A percentile compares a stretch with the other conserved stretches of the same genome.
phyloP scores from a whole-genome alignment of 2,329 filamentous ascomycete genomes.

The Eutypella sp. region DNA sequence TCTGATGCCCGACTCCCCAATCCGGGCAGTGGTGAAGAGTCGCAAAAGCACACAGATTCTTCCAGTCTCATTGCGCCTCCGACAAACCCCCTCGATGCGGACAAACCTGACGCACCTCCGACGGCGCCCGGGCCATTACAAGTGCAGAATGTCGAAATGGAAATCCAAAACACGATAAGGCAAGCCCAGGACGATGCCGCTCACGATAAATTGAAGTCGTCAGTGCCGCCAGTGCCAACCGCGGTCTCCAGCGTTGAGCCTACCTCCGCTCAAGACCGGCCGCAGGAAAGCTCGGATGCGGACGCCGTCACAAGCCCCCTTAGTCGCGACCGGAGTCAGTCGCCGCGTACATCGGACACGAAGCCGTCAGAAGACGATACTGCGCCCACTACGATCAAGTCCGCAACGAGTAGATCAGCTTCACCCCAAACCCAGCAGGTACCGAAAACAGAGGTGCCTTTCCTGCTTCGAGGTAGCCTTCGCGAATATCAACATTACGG shows the following conservation, averaged over 20 bases:
- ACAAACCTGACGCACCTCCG: slow-evolving; percentile 13
- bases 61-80: slow-evolving; percentile 4
- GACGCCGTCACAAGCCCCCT: slow-evolving; percentile 38
- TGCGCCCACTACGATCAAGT: slow-evolving; percentile 32
- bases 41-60: neutral
- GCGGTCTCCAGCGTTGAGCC: slow-evolving; percentile 21
- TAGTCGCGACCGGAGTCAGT: slow-evolving; percentile 42
- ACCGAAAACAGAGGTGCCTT: slow-evolving; percentile 69
- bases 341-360: slow-evolving; percentile 45
- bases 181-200: slow-evolving; percentile 9
- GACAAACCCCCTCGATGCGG: slow-evolving; percentile 10
- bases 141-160: slow-evolving; percentile 17
- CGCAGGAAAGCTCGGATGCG: slow-evolving; percentile 35
- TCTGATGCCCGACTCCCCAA: neutral
- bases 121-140: slow-evolving; percentile 13
- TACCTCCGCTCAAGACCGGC: slow-evolving; percentile 19
- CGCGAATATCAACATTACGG: slow-evolving; percentile 96
- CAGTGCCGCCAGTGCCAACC: neutral
- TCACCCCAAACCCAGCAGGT: slow-evolving; percentile 30
- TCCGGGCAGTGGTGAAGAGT: neutral
- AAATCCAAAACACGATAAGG: slow-evolving; percentile 18
- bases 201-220: neutral
- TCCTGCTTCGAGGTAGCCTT: slow-evolving; percentile 78
- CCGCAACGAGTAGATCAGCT: slow-evolving; percentile 28
- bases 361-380: slow-evolving; percentile 47